Conservation (phyloP, 805 yeast species). For the Candida piceae region DNA sequence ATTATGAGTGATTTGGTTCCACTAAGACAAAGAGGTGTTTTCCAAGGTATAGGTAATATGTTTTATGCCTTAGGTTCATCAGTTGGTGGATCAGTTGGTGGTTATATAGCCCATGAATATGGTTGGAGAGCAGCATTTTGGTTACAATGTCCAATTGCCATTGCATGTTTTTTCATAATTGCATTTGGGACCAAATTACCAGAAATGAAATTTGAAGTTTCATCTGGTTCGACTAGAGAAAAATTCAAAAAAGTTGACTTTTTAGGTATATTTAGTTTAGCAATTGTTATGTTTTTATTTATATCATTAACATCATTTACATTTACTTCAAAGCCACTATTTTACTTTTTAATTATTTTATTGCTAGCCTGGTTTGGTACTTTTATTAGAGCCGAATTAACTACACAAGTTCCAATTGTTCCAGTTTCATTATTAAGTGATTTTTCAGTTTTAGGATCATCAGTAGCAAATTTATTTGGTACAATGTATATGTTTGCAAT, state of each 20-base stretch:
- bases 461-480: constrained; percentile 58
- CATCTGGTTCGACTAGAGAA: constrained; percentile 27
- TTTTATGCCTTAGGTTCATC: constrained; percentile 78
- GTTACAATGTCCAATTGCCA: constrained; percentile 50
- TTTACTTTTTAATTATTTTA: constrained; percentile 25
- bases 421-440: constrained; percentile 52
- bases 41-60: constrained; percentile 80
- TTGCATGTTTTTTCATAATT: constrained; percentile 32
- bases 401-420: constrained; percentile 48
- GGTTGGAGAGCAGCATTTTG: constrained; percentile 68
- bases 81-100: constrained; percentile 62
- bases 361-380: constrained; percentile 5
- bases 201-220: constrained; percentile 19
- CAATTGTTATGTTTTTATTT: constrained; percentile 26
- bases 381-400: constrained; percentile 20
- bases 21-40: constrained; percentile 72
- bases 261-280: constrained; percentile 30
- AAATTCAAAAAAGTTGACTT: constrained; percentile 56
- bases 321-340: constrained; percentile 40
- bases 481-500: constrained; percentile 44
- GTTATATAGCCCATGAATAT: constrained; percentile 47
- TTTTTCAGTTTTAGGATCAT: constrained; percentile 58
- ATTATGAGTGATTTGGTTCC: constrained; percentile 78
- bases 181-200: constrained; percentile 42
- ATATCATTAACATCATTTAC: constrained; percentile 33